These are phyloP conservation scores for Huntiella savannae DNA, from an alignment of 2,329 filamentous ascomycete species.

Conservation along the genomic window DNA sequence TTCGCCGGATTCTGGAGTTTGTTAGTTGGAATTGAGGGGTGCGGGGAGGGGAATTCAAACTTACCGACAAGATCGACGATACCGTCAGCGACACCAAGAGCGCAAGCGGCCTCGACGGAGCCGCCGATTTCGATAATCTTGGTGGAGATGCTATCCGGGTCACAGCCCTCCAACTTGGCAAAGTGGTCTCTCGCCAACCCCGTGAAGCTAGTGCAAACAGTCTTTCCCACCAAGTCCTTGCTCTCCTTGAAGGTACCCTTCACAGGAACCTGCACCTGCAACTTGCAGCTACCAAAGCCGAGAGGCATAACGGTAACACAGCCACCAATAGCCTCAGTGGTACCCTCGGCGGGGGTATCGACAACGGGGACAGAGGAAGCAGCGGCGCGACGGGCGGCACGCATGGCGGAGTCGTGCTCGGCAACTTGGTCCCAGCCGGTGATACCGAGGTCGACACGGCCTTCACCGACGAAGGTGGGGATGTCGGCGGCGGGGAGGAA, in stretches of 20 bases:
- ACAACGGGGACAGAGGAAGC: constrained; percentile 16
- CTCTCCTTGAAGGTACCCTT: constrained; percentile 54
- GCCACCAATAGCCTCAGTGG: constrained; percentile 30
- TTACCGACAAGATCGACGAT: constrained; percentile 92
- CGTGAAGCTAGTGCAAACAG: constrained; percentile 90
- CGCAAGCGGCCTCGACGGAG: constrained; percentile 92
- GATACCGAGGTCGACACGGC: constrained; percentile 82
- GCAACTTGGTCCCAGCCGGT: constrained; percentile 84
- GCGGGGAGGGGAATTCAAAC: constrained; percentile 19
- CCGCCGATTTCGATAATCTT: constrained; percentile 89
- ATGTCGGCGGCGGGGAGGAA: constrained; percentile 96
- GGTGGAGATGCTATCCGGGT: constrained; percentile 34
- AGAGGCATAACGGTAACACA: constrained; percentile 82
- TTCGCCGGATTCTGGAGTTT: constrained; percentile 65
- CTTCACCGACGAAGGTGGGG: constrained; percentile 90
- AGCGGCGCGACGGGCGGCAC: constrained; percentile 27
- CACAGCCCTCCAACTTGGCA: constrained; percentile 44
- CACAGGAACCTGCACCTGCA: constrained; percentile 92
- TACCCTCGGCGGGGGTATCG: constrained; percentile 15
- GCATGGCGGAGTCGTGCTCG: constrained; percentile 58
- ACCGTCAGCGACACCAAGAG: constrained; percentile 83
- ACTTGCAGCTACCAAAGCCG: constrained; percentile 73
- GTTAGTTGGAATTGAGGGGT: neutral
- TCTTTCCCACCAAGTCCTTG: constrained; percentile 71
- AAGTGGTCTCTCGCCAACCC: constrained; percentile 72